Conservation (phyloP, 768 basidiomycete species). For the Asterophora parasitica region DNA sequence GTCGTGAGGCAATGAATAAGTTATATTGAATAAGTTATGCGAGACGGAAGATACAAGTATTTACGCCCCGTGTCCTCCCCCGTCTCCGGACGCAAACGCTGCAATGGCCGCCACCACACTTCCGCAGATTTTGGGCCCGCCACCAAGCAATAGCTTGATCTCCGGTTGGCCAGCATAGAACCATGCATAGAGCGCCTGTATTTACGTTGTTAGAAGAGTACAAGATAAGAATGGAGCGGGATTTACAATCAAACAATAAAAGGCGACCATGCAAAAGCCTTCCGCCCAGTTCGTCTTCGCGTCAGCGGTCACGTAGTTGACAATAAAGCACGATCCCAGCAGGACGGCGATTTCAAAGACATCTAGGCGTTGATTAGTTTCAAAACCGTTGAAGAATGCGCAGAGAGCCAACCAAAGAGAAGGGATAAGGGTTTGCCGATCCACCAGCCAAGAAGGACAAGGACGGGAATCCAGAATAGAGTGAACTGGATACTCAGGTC, state of each 20-base stretch:
- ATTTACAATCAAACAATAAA: slow-evolving; percentile 63
- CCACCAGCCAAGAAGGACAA: slow-evolving; percentile 70
- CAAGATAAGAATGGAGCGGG: neutral
- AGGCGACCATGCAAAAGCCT: slow-evolving; percentile 59
- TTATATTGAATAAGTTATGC: neutral
- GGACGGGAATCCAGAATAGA: slow-evolving; percentile 75
- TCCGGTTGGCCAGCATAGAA: slow-evolving; percentile 58
- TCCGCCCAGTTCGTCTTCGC: slow-evolving; percentile 79
- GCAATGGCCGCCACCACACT: slow-evolving; percentile 34
- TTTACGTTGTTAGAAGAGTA: neutral
- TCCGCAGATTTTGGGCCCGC: slow-evolving; percentile 5
- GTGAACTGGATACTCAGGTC: slow-evolving; percentile 76
- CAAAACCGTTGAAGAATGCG: too few species aligned
- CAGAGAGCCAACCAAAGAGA: slow-evolving; percentile 50
- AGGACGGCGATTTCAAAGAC: slow-evolving; percentile 63
- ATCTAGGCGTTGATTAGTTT: slow-evolving; percentile 35
- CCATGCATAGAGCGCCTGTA: slow-evolving; percentile 60
- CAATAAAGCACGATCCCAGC: slow-evolving; percentile 66
- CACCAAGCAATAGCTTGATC: slow-evolving; percentile 34
- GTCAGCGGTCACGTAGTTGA: slow-evolving; percentile 78
- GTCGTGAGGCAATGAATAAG: neutral
- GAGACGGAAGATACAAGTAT: too few species aligned
- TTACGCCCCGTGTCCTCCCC: neutral
- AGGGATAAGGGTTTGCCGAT: slow-evolving; percentile 52
- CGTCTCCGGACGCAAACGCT: slow-evolving; percentile 3